Conservation (phyloP, 306 rosid species). For the Trifolium subterraneum region DNA sequence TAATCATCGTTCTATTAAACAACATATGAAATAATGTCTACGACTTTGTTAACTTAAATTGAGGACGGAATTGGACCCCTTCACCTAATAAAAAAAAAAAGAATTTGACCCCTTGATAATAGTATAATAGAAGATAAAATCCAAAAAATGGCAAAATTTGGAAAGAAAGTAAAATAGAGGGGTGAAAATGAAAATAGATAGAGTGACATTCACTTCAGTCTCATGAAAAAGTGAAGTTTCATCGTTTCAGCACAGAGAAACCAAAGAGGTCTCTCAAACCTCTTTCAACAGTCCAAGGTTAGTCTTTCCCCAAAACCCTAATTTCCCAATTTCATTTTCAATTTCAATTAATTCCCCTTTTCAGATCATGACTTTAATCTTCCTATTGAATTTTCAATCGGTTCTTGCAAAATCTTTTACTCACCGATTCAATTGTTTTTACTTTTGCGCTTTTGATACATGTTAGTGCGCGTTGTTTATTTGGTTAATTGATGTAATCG, state of each 20-base stretch:
- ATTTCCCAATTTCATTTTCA: slow-evolving; percentile 12
- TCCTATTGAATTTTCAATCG: slow-evolving; percentile 16
- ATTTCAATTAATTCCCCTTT: not conserved
- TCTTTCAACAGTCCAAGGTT: slow-evolving; percentile 73
- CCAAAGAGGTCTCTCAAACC: slow-evolving; percentile 44
- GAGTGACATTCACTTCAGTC: slow-evolving; percentile 37
- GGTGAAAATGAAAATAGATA: slow-evolving; percentile 36
- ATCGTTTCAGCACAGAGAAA: slow-evolving; percentile 22
- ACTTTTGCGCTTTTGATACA: slow-evolving; percentile 25
- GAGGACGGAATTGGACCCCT: not conserved
- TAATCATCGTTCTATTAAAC: too few relatives aligned
- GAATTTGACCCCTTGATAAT: not conserved
- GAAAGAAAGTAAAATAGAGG: slow-evolving; percentile 24
- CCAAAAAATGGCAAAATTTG: not conserved
- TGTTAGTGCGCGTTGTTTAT: slow-evolving; percentile 16
- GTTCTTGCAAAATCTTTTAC: not conserved
- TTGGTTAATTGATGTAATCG: not conserved
- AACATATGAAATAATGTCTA: too few relatives aligned
- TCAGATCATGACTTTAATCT: slow-evolving; percentile 38
- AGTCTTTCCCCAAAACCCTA: slow-evolving; percentile 53
- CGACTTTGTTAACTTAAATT: too few relatives aligned
- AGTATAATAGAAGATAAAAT: not conserved
- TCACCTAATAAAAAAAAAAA: not conserved
- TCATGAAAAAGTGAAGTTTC: not conserved
- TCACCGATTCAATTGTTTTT: slow-evolving; percentile 18